Evolutionary conservation across 768 basidiomycete species (phyloP), one percentile per base, ranked within the genome.

Genomic region (Podaxis sp.): DNA sequence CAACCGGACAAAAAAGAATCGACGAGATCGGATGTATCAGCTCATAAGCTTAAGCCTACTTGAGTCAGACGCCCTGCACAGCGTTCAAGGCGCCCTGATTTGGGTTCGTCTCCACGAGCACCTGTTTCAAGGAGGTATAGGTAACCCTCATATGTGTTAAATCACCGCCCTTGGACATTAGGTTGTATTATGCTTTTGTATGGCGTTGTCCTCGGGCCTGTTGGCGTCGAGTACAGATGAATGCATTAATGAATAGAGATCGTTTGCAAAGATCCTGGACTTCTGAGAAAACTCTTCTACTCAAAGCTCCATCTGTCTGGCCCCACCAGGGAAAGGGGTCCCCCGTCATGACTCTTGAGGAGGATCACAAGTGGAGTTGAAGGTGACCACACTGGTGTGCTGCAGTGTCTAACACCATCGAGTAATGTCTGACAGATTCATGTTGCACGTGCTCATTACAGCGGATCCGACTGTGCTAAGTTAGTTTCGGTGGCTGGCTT

Each of bases 21-120:
- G 51, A 60, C 33, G 38, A 46, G 59, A 54, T 53, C 52, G 59
- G 59, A 41, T 2, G n/a, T 13, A 50, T 40, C 30, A 38, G 24
- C 26, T 44, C n/a, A 13, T 57, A 22, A 20, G n/a, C 44, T 7
- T 17, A 20, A 17, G 8, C 15, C 10, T 13, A 26, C 26, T 0
- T 12, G 2, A 30, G 15, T 11, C 24, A 40, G 54, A 17, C 10
- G n/a, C 38, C 10, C 5, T 24, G 54, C 61, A 62, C 37, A 48
- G 55, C 61, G 46, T 46, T 44, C 1, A 12, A 46, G 40, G 24
- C 12, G 13, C n/a, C 55, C 48, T 40, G 46, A 62, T 50, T 28
- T 62, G 36, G 61, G 22, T 41, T 51, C 48, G 37, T 62, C 61
- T 62, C 54, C 22, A 33, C 4, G 12, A 6, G 26, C 17, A 44